Evolutionary conservation across 2,329 filamentous ascomycete genomes (phyloP), one percentile per base, ranked within the genome.

Genomic region (Paraphoma chrysanthemicola): DNA sequence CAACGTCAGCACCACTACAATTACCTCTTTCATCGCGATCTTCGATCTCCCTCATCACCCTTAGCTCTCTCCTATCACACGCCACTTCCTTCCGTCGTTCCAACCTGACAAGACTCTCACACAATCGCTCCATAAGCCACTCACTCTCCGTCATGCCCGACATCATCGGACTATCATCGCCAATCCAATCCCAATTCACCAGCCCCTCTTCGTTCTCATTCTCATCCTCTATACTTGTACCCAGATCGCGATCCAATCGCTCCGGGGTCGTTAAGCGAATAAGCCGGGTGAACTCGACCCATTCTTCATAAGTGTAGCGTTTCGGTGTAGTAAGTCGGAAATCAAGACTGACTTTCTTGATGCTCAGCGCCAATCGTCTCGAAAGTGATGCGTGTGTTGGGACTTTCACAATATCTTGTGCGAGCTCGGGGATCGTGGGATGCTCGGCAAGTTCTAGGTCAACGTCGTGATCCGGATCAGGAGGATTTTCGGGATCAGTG

Each of bases 231-330:
- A 38, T 54, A 44, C 41, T 18, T 6, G 30, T 48, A n/a, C 57
- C 57, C 1, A 64, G n/a, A 10, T 53, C 48, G n/a, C 49, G 51
- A 33, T 67, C 53, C 3, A 68, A 43, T 0, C 59, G 62, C 9
- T 55, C 50, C 1, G 58, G 63, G 4, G 62, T 67, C 1, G 80
- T 79, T 62, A 88, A 88, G 2, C 84, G 80, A 38, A 96, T 90
- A 31, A 97, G 82, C 18, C 86, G 85, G 7, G 93, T 88, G 66
- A 92, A 95, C 80, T 91, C 91, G 0, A 90, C 90, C 93, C 93
- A 96, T 71, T 96, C 90, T 63, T 93, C 87, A 61, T 93, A 97
- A 0, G 81, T 82, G 72, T 97, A 97, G 51, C 83, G 84, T 53
- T 87, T 88, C 0, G 83, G 81, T 2, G 85, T 82, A 4, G 82